Base-by-base conservation (phyloP, 1,284 basidiomycete species). In the Pholiota adiposa region DNA sequence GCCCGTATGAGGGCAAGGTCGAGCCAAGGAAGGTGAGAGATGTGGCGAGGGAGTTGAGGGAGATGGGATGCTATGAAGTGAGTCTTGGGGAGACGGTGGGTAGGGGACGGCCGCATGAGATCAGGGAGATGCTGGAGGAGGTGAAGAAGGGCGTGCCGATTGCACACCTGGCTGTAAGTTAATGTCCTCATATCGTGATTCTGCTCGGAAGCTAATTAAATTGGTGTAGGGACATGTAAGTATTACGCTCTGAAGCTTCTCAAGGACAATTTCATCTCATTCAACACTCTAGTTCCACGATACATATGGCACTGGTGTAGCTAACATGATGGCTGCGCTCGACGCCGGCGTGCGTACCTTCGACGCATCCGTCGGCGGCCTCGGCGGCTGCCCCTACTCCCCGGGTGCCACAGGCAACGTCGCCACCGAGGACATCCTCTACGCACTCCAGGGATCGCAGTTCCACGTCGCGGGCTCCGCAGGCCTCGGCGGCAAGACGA, bases 11-110 rank as follows among this genome's bases (percentile, higher is more conserved):
- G 19, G 96, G 96, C 1, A 77, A 77, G 7, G 89, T 93, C n/a
- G 87, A 90, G 60, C 84, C 86, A 1, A 75, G 76, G 43, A 76
- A 77, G 18, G 94, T 96, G 5, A 82, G 88, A 46, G 84, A 88
- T 19, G 86, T 97, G 11, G 79, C 92, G 0, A 84, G 83, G 62
- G 86, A 84, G 63, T 74, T 98, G 25, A 66, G 88, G 4, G 86
- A 94, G 59, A 96, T 97, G 91, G 96, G 96, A 0, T 97, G 94
- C 71, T 97, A 97, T 75, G 93, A 98, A 72, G 86, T 98, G 52
- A 93, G 90, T 63, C 76, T 98, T 31, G 95, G 94, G 0, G 96
- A 98, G 75, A 98, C 96, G 1, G 93, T 94, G 1, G 96, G 96
- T 0, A 87, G 87, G 31, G 96, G 92, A 0, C 93, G 90, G 49